A percentile compares a stretch with the other conserved stretches of the same genome.
Evolutionary conservation across 2,329 filamentous ascomycete genomes (phyloP).

Genomic region (Diaporthe longicolla): DNA sequence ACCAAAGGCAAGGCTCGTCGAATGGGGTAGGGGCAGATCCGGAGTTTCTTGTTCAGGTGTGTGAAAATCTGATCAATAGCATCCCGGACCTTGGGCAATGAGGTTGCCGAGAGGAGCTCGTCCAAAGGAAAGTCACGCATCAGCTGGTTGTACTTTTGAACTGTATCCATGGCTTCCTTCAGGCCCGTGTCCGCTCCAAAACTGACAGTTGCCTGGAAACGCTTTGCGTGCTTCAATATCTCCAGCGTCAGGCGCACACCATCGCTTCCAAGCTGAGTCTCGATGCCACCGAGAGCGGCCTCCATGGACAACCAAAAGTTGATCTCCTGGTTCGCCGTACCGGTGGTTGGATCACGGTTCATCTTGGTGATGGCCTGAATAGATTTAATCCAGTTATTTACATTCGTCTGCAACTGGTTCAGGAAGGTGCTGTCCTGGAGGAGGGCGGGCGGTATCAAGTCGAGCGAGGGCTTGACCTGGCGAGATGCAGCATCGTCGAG

Average conservation of each 20-base stretch:
- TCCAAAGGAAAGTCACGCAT: constrained; percentile 99
- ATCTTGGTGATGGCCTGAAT: constrained; percentile 97
- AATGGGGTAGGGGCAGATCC: constrained; percentile 96
- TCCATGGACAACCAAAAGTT: constrained; percentile 99
- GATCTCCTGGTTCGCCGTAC: constrained; percentile 94
- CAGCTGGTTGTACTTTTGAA: constrained; percentile 98
- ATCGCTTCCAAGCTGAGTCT: constrained; percentile 87
- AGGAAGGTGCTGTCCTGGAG: constrained; percentile 91
- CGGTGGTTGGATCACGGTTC: constrained; percentile 82
- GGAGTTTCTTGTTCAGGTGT: constrained; percentile 97
- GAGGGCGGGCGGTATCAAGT: constrained; percentile 81
- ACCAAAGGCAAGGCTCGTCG: constrained; percentile 92
- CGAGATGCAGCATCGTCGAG: constrained; percentile 82
- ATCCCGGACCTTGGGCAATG: constrained; percentile 88
- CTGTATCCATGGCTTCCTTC: constrained; percentile 95
- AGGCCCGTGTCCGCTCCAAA: constrained; percentile 96
- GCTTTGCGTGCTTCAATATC: constrained; percentile 95
- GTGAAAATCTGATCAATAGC: constrained; percentile 90
- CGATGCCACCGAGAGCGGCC: constrained; percentile 90
- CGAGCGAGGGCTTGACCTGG: constrained; percentile 79
- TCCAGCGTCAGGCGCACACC: constrained; percentile 93
- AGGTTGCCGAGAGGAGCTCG: constrained; percentile 92
- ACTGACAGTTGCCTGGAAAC: constrained; percentile 97
- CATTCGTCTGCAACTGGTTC: constrained; percentile 92
- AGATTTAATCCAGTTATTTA: constrained; percentile 98